Conservation (phyloP, 768 basidiomycete species). For the Pholiota molesta region DNA sequence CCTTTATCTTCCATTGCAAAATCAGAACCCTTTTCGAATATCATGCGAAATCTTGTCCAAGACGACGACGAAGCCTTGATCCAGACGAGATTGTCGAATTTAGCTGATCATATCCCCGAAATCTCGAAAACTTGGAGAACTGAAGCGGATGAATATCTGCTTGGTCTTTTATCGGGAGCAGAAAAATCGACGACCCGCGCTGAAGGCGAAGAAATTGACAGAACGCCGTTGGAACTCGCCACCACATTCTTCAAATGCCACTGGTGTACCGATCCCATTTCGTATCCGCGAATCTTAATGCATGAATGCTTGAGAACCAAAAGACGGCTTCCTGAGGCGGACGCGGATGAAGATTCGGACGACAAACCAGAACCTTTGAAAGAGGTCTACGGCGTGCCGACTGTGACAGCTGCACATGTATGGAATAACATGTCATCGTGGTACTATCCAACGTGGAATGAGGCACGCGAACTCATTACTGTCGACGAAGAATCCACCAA, state of each 20-base stretch:
- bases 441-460: slow-evolving; percentile 25
- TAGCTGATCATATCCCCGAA: slow-evolving; percentile 10
- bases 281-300: slow-evolving; percentile 32
- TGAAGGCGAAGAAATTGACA: neutral
- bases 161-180: slow-evolving; percentile 18
- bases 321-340: neutral
- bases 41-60: slow-evolving; percentile 16
- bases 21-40: neutral
- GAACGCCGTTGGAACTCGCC: slow-evolving; percentile 27
- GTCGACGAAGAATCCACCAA: slow-evolving; percentile 31
- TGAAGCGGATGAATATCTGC: slow-evolving; percentile 13
- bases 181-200: neutral
- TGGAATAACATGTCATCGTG: slow-evolving; percentile 8
- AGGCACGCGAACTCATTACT: slow-evolving; percentile 19
- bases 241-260: slow-evolving; percentile 35
- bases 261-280: slow-evolving; percentile 32
- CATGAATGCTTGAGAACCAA: slow-evolving; percentile 27
- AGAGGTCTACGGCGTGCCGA: slow-evolving; percentile 1
- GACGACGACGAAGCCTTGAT: slow-evolving; percentile 17
- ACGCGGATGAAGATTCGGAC: slow-evolving; percentile 8
- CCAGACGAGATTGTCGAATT: slow-evolving; percentile 18
- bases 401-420: slow-evolving; percentile 5
- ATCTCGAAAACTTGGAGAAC: slow-evolving; percentile 24
- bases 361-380: neutral
- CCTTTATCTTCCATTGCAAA: neutral